phyloP scores from a whole-genome alignment of 2,329 filamentous ascomycete genomes.

The Paramyrothecium roridum region DNA sequence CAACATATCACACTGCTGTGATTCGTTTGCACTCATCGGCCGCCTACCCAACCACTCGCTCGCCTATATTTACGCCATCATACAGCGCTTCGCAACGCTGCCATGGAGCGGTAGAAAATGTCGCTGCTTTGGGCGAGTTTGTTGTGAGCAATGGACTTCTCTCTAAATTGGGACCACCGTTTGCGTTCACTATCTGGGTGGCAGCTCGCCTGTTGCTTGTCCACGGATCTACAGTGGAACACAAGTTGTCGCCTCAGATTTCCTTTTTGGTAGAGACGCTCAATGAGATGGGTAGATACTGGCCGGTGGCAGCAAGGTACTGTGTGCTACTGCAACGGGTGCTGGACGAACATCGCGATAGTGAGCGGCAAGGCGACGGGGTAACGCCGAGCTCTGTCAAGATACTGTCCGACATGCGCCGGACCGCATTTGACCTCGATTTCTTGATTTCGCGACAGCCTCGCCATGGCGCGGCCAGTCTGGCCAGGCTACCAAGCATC shows the following conservation, averaged over 20 bases:
- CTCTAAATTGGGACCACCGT: conserved; percentile 79
- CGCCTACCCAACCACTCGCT: conserved; percentile 85
- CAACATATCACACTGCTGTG: conserved; percentile 84
- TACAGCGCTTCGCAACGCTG: conserved; percentile 83
- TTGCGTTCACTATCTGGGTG: conserved; percentile 91
- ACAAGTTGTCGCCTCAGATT: conserved; percentile 76
- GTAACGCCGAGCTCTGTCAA: conserved; percentile 79
- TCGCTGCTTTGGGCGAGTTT: conserved; percentile 74
- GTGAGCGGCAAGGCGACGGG: conserved; percentile 69
- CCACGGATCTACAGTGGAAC: conserved; percentile 85
- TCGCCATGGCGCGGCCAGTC: conserved; percentile 34
- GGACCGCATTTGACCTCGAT: conserved; percentile 86
- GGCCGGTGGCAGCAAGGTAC: conserved; percentile 83
- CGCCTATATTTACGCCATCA: conserved; percentile 84
- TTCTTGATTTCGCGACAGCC: conserved; percentile 85
- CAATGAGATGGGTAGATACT: conserved; percentile 75
- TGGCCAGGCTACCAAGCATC: conserved; percentile 46
- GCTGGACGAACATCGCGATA: conserved; percentile 80
- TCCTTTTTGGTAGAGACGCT: conserved; percentile 79
- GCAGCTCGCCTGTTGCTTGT: conserved; percentile 83
- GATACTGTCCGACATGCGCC: conserved; percentile 87
- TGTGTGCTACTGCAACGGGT: conserved; percentile 76
- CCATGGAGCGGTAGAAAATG: conserved; percentile 77
- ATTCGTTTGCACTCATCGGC: conserved; percentile 90
- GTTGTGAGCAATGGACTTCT: conserved; percentile 73